Conservation (phyloP, 345 rosid species). For the Brassica cretica region DNA sequence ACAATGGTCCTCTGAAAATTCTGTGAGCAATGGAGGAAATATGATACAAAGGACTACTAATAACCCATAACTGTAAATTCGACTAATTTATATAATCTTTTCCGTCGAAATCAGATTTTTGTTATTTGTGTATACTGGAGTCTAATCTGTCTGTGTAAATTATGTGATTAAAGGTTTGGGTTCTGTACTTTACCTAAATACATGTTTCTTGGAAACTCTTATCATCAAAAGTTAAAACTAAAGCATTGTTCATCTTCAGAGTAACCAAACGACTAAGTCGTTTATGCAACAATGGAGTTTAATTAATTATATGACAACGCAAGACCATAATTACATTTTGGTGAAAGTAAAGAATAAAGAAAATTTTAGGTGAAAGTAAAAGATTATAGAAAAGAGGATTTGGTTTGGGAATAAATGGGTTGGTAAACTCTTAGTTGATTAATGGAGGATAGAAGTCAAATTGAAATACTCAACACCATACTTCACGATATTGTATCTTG, state of each 20-base stretch:
- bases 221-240: neutral
- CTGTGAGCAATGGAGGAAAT: neutral
- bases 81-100: neutral
- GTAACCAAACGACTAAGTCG: neutral
- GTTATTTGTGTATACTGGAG: neutral
- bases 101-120: neutral
- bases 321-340: conserved; percentile 1
- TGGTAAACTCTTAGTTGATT: neutral
- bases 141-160: neutral
- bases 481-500: neutral
- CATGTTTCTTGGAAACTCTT: neutral
- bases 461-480: conserved; percentile 7
- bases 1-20: conserved; percentile 12
- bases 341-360: neutral
- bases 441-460: conserved; percentile 24
- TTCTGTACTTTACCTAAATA: neutral
- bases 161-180: neutral
- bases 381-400: conserved; percentile 5
- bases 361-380: conserved; percentile 14
- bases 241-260: neutral
- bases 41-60: neutral
- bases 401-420: conserved; percentile 7
- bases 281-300: neutral
- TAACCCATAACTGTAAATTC: neutral
- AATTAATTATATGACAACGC: neutral